phyloP scores from a whole-genome alignment of 257 asterid species.

The Salvia rosmarinus region DNA sequence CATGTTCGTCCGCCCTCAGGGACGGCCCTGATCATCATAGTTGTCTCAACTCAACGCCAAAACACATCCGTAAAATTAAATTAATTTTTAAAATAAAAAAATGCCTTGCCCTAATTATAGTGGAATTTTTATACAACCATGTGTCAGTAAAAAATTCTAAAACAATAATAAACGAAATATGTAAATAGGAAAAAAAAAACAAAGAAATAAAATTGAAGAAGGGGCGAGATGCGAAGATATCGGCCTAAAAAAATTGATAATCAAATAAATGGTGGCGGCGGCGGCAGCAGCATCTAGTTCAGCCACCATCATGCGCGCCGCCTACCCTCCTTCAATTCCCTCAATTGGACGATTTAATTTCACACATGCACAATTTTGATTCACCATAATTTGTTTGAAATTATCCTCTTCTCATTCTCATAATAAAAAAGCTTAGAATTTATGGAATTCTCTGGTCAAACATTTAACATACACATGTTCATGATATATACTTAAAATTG shows the following conservation, averaged over 20 bases:
- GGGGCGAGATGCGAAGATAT: neutral
- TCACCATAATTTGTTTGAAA: neutral
- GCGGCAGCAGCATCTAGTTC: constrained; percentile 11
- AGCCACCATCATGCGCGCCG: constrained; percentile 34
- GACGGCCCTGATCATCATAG: too few relatives aligned
- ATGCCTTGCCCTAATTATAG: too few relatives aligned
- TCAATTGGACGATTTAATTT: constrained; percentile 3
- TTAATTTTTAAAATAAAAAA: too few relatives aligned
- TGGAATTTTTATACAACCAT: too few relatives aligned
- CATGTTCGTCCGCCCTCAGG: too few relatives aligned
- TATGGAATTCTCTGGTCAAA: neutral
- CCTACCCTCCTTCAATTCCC: constrained; percentile 29
- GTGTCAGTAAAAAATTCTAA: too few relatives aligned
- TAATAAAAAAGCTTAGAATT: neutral
- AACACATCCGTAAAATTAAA: too few relatives aligned
- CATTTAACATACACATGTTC: neutral
- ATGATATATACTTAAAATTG: too few relatives aligned
- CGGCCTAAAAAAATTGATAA: constrained; percentile 30
- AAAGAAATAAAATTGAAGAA: too few relatives aligned
- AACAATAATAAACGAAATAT: too few relatives aligned
- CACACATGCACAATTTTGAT: constrained; percentile 20
- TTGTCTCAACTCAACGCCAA: too few relatives aligned
- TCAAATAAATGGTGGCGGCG: constrained; percentile 20
- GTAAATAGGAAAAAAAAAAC: too few relatives aligned
- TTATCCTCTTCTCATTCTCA: neutral